Evolutionary conservation across 2,329 filamentous ascomycete genomes (phyloP), one percentile per base, ranked within the genome.

Genomic region (Penicillium digitatum): DNA sequence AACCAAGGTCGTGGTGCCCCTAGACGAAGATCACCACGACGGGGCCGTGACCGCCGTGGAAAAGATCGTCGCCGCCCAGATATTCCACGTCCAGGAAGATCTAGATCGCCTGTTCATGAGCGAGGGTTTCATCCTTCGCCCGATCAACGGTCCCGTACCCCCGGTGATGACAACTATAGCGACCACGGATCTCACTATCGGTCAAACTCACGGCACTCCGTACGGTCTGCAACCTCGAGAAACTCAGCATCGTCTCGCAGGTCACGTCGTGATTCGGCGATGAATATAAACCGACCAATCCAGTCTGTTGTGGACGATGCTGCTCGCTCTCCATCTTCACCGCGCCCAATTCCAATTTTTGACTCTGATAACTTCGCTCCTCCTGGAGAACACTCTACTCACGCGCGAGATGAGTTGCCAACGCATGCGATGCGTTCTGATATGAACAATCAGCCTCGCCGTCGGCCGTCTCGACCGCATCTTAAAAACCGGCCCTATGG

Each of bases 401-500:
- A 64, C 34, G 56, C 64, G 27, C 71, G 67, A 55, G 71, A 74
- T 61, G 57, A 64, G 45, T 72, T 71, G 53, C 57, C 69, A 26
- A 65, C 64, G 34, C 70, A 71, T 63, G 67, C 64, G 29, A 67
- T 65, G 59, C 71, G 68, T 47, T 70, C 66, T 51, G 70, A 75
- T 57, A 56, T 61, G 27, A 66, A 66, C 5, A 62, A 65, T 5
- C 58, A 63, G 51, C 65, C 63, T 48, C 68, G 67, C 53, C 68
- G 61, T 44, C 70, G 77, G 35, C 71, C 73, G 24, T 67, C 74
- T 44, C 70, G 74, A 35, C 72, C 74, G 46, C 72, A 72, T 56
- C 62, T 74, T 46, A 74, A 78, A 55, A 72, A 72, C 22, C 72
- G 76, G 37, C 77, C 79, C 52, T 83, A 82, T 63, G 78, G 79